Percentiles rank a stretch among this genome's conserved stretches.
Conservation (phyloP, 148 eudicot species). For the Chenopodium formosanum region DNA sequence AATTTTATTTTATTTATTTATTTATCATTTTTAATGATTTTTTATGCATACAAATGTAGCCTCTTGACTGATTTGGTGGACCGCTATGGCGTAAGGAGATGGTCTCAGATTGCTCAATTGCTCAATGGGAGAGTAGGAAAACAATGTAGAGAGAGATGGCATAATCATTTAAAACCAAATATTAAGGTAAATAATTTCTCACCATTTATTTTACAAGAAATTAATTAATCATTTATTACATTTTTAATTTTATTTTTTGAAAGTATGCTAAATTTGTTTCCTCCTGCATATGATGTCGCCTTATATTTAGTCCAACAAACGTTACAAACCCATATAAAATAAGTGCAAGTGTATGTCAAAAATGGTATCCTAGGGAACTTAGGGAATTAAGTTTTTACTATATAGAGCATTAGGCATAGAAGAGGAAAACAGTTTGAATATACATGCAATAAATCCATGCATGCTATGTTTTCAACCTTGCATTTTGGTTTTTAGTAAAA, state of each 20-base stretch:
- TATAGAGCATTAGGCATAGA: constrained; percentile 11
- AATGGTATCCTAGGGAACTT: constrained; percentile 15
- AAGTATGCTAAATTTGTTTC: neutral
- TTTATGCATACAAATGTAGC: constrained; percentile 28
- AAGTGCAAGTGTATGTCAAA: constrained; percentile 17
- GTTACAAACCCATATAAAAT: constrained; percentile 2
- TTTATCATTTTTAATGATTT: too few species aligned
- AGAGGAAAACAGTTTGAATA: constrained; percentile 1
- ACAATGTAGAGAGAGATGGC: constrained; percentile 98
- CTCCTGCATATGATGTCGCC: neutral
- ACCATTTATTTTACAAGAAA: neutral
- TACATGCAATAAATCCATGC: constrained; percentile 10
- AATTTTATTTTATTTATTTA: too few species aligned
- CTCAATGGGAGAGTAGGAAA: constrained; percentile 85
- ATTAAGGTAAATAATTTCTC: constrained; percentile 58
- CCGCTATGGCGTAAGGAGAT: constrained; percentile 67
- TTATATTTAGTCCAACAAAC: constrained; percentile 10
- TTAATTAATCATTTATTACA: neutral
- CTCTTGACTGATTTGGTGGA: constrained; percentile 54
- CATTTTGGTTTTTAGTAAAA: neutral
- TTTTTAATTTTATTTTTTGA: neutral
- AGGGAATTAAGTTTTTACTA: constrained; percentile 15
- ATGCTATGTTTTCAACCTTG: constrained; percentile 18
- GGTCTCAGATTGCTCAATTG: constrained; percentile 84
- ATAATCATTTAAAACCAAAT: constrained; percentile 88